Evolutionary conservation across 495 filamentous ascomycete genomes (phyloP).

Genomic region (Pseudoneurospora amorphoporcata): DNA sequence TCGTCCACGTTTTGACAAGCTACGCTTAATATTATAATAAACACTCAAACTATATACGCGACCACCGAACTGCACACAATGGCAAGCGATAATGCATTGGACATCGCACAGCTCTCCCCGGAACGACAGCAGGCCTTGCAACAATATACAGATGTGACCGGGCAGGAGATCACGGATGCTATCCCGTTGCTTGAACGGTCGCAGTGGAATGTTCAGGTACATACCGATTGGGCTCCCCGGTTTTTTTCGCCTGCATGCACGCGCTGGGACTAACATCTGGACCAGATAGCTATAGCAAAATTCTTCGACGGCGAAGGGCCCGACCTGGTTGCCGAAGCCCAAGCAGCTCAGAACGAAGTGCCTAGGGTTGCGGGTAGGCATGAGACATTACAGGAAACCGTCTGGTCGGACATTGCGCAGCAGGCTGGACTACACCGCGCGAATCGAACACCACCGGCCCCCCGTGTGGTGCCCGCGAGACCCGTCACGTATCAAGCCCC

Average conservation of each 20-base stretch:
- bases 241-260: neutral
- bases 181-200: constrained; percentile 72
- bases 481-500: constrained; percentile 56
- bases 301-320: constrained; percentile 95
- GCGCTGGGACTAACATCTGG: neutral
- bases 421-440: neutral
- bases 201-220: constrained; percentile 92
- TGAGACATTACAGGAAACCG: constrained; percentile 60
- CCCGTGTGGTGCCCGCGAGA: constrained; percentile 68
- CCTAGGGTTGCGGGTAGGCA: constrained; percentile 47
- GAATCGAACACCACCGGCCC: constrained; percentile 50
- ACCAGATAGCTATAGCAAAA: constrained; percentile 83
- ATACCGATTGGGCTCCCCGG: constrained; percentile 4
- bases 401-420: constrained; percentile 15
- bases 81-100: constrained; percentile 33
- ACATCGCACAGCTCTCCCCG: constrained; percentile 60
- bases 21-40: neutral
- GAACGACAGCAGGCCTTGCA: constrained; percentile 72
- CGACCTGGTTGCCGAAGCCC: constrained; percentile 69
- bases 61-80: constrained; percentile 10
- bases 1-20: neutral
- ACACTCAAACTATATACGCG: neutral
- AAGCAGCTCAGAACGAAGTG: constrained; percentile 48
- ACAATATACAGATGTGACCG: constrained; percentile 80
- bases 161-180: constrained; percentile 67